Conservation (phyloP, 1,284 basidiomycete genomes). For the Trametes hirsuta region DNA sequence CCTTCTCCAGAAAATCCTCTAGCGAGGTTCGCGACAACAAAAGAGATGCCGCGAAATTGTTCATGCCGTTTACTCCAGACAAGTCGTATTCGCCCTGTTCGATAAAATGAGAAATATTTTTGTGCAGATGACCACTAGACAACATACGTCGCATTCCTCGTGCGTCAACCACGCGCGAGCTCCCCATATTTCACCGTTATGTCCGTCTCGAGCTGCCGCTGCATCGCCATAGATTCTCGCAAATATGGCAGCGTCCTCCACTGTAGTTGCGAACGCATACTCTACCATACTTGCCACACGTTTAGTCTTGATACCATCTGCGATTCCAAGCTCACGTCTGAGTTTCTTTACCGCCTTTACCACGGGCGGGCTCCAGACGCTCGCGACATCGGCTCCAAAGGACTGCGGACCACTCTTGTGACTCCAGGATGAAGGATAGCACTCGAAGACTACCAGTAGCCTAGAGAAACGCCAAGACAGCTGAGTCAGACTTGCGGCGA, state of each 20-base stretch:
- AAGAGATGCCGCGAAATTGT: conserved; percentile 63
- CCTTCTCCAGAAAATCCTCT: conserved; percentile 56
- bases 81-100: conserved; percentile 61
- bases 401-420: conserved; percentile 27
- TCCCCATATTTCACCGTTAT: conserved; percentile 55
- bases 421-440: conserved; percentile 53
- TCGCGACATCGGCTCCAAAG: conserved; percentile 32
- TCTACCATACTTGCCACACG: conserved; percentile 42
- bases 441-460: conserved; percentile 66
- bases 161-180: conserved; percentile 60
- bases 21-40: conserved; percentile 60
- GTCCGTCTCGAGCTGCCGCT: conserved; percentile 47
- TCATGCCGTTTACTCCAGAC: conserved; percentile 59
- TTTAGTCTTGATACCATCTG: conserved; percentile 58
- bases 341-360: conserved; percentile 68
- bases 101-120: conserved; percentile 7
- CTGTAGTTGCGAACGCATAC: conserved; percentile 64
- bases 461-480: conserved; percentile 62
- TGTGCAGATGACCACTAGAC: neutral
- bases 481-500: conserved; percentile 42
- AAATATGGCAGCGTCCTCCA: conserved; percentile 56
- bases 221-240: conserved; percentile 59
- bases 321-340: conserved; percentile 59
- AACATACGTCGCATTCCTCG: conserved; percentile 50
- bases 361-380: conserved; percentile 60